Percentiles rank a stretch among this genome's conserved stretches.
These are phyloP conservation scores for Stromatinia cepivora DNA, from an alignment of 2,329 filamentous ascomycete genomes.

Conservation along the genomic window DNA sequence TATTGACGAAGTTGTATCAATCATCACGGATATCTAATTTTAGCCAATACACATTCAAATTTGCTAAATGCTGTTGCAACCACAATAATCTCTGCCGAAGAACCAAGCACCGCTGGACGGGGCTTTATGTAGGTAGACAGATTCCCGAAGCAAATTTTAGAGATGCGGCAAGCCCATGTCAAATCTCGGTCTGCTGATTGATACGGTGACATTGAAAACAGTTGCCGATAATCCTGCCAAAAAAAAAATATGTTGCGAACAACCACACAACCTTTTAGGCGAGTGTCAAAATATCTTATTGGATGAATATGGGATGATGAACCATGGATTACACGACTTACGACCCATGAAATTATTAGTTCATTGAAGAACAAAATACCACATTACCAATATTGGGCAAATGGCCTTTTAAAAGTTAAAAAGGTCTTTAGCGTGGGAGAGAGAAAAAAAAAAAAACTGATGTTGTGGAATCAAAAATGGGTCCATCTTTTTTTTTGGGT, in stretches of 20 bases:
- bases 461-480: slow-evolving; percentile 15
- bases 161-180: slow-evolving; percentile 5
- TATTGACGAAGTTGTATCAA: neutral
- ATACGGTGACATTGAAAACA: slow-evolving; percentile 1
- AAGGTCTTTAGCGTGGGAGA: neutral
- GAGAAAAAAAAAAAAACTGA: neutral
- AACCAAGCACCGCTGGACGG: slow-evolving; percentile 1
- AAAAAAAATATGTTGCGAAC: neutral
- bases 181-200: slow-evolving; percentile 10
- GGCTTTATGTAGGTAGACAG: neutral
- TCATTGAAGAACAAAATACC: neutral
- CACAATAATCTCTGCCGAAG: neutral
- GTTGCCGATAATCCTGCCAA: neutral
- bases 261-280: neutral
- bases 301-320: slow-evolving; percentile 5
- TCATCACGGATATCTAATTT: neutral
- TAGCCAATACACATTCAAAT: neutral
- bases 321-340: slow-evolving; percentile 1
- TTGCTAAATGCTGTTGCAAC: neutral
- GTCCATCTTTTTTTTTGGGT: slow-evolving; percentile 7
- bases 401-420: neutral
- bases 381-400: neutral
- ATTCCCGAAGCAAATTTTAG: neutral
- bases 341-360: neutral
- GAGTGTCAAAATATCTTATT: neutral